phyloP scores from a whole-genome alignment of 768 basidiomycete genomes.

The Hemileccinum rubropunctum region DNA sequence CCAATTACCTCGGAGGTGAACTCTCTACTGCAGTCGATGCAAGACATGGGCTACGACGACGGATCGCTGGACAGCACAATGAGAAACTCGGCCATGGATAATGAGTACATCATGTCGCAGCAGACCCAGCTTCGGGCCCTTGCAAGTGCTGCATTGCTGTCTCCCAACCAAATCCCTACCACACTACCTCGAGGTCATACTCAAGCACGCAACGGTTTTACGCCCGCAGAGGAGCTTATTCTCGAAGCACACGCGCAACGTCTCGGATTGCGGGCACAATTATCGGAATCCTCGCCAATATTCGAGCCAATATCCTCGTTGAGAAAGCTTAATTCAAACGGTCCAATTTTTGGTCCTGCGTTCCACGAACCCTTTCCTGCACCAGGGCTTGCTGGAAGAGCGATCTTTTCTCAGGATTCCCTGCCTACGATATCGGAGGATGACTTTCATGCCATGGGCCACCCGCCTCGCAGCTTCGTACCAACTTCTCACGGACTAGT shows the following conservation, averaged over 20 bases:
- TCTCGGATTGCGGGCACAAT: slow-evolving; percentile 18
- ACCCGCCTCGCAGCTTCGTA: slow-evolving; percentile 4
- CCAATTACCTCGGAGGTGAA: slow-evolving; percentile 39
- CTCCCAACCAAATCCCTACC: slow-evolving; percentile 8
- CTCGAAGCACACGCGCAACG: slow-evolving; percentile 49
- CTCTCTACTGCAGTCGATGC: slow-evolving; percentile 36
- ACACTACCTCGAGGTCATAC: slow-evolving; percentile 23
- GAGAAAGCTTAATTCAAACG: slow-evolving; percentile 8
- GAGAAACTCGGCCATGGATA: slow-evolving; percentile 12
- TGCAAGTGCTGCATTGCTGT: slow-evolving; percentile 15
- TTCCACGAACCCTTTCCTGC: not conserved
- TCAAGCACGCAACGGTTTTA: slow-evolving; percentile 55
- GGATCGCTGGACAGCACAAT: slow-evolving; percentile 11
- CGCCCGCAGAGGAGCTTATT: slow-evolving; percentile 65
- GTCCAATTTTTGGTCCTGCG: slow-evolving; percentile 4
- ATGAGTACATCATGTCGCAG: slow-evolving; percentile 16
- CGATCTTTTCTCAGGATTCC: slow-evolving; percentile 17
- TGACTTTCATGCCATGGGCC: slow-evolving; percentile 32
- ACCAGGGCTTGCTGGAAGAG: slow-evolving; percentile 3
- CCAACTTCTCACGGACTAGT: slow-evolving; percentile 1
- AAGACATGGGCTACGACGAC: slow-evolving; percentile 21
- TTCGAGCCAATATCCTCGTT: slow-evolving; percentile 9
- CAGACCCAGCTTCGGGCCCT: slow-evolving; percentile 24
- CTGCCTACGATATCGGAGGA: slow-evolving; percentile 34
- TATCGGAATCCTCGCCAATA: slow-evolving; percentile 5